phyloP scores from a whole-genome alignment of 768 basidiomycete genomes.

The Kwoniella heveanensis region DNA sequence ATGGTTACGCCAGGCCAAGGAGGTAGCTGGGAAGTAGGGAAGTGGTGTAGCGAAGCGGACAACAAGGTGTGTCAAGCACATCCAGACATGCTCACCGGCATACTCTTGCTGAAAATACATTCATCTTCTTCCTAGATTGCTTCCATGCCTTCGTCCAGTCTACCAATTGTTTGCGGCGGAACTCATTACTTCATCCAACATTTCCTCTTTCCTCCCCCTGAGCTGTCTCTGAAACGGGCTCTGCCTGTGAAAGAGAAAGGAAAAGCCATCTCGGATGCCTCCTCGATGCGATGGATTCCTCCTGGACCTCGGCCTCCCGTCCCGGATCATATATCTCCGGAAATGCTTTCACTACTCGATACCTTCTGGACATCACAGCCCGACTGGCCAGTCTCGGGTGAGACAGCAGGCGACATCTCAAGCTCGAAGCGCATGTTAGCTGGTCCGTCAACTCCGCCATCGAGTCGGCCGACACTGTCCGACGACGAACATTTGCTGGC shows the following conservation, averaged over 20 bases:
- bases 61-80: slow-evolving; percentile 64
- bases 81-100: not conserved
- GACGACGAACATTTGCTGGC: slow-evolving; percentile 53
- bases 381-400: slow-evolving; percentile 18
- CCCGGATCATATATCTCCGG: slow-evolving; percentile 19
- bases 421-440: not conserved
- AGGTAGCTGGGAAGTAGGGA: slow-evolving; percentile 54
- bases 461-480: slow-evolving; percentile 17
- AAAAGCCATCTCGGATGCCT: slow-evolving; percentile 7
- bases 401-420: not conserved
- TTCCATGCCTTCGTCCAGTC: slow-evolving; percentile 55
- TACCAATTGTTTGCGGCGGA: slow-evolving; percentile 92
- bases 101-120: not conserved
- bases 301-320: slow-evolving; percentile 32
- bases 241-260: not conserved
- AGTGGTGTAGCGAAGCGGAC: slow-evolving; percentile 81
- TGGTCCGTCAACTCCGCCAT: slow-evolving; percentile 4
- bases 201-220: slow-evolving; percentile 71
- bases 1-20: slow-evolving; percentile 81
- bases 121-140: slow-evolving; percentile 34
- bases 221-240: slow-evolving; percentile 38
- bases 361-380: slow-evolving; percentile 46
- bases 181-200: slow-evolving; percentile 98
- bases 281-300: slow-evolving; percentile 38
- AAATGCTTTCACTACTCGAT: slow-evolving; percentile 26